A percentile compares a stretch with the other conserved stretches of the same genome.
These are phyloP conservation scores for Colletotrichum truncatum DNA, from an alignment of 2,329 filamentous ascomycete genomes.

Conservation along the genomic window DNA sequence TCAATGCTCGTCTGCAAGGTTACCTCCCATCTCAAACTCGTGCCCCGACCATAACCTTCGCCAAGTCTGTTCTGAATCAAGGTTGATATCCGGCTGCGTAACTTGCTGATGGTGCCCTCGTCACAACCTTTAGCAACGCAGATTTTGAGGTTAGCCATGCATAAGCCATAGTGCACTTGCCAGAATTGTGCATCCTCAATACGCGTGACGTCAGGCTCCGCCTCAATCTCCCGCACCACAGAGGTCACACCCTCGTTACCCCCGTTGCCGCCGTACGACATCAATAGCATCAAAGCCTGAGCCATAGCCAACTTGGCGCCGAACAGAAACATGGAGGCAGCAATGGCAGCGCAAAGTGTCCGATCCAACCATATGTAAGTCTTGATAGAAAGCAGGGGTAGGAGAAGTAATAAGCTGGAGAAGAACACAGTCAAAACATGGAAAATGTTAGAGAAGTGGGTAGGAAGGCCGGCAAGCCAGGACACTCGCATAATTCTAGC, in stretches of 20 bases:
- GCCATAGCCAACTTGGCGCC: conserved; percentile 85
- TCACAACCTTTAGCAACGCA: conserved; percentile 71
- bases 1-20: conserved; percentile 77
- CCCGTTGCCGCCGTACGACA: conserved; percentile 73
- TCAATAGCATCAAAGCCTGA: conserved; percentile 92
- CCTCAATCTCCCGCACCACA: conserved; percentile 86
- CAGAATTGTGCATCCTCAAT: conserved; percentile 96
- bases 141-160: conserved; percentile 93
- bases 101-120: conserved; percentile 75
- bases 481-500: conserved; percentile 90
- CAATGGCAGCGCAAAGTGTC: conserved; percentile 81
- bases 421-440: conserved; percentile 94
- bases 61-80: conserved; percentile 87
- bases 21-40: conserved; percentile 90
- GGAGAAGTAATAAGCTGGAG: conserved; percentile 79
- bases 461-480: conserved; percentile 83
- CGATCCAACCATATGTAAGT: conserved; percentile 87
- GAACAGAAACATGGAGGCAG: conserved; percentile 87
- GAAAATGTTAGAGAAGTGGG: conserved; percentile 91
- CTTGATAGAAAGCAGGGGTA: conserved; percentile 83
- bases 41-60: conserved; percentile 84
- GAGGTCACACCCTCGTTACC: conserved; percentile 66
- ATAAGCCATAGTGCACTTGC: conserved; percentile 97
- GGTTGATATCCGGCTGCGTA: conserved; percentile 80
- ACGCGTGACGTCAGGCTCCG: conserved; percentile 77